Percentiles rank a stretch among this genome's conserved stretches.
Conservation (phyloP, 2,329 filamentous ascomycete genomes). For the Sporothrix inflata region DNA sequence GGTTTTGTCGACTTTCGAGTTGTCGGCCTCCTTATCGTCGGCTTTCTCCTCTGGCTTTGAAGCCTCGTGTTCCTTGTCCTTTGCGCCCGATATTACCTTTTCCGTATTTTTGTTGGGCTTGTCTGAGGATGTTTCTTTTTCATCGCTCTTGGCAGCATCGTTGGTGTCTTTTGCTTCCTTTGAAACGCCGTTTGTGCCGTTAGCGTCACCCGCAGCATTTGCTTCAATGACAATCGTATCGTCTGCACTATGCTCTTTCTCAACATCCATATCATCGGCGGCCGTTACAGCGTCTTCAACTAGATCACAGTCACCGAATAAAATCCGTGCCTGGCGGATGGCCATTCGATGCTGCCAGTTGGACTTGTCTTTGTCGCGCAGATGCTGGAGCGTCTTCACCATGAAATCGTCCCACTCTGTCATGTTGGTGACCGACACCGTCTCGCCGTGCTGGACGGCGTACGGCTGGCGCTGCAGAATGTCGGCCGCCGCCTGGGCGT, state of each 20-base stretch:
- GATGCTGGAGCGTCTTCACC: conserved; percentile 53
- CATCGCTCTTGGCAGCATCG: not conserved
- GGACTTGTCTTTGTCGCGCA: conserved; percentile 78
- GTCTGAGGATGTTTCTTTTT: not conserved
- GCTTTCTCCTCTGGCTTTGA: not conserved
- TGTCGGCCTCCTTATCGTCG: not conserved
- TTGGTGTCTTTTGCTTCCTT: not conserved
- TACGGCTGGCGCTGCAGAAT: conserved; percentile 62
- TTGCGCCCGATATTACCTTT: not conserved
- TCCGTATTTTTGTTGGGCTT: not conserved
- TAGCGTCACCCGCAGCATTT: not conserved
- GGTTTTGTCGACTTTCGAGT: not conserved
- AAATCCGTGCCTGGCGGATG: conserved; percentile 66
- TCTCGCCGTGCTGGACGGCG: conserved; percentile 53
- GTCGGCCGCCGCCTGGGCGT: conserved; percentile 53
- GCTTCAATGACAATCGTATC: not conserved
- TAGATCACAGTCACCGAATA: conserved; percentile 46
- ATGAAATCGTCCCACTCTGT: conserved; percentile 66
- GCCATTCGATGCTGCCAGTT: conserved; percentile 96
- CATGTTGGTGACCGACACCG: conserved; percentile 55
- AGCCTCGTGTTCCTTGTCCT: not conserved
- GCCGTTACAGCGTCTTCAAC: conserved; percentile 5
- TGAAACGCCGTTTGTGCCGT: not conserved
- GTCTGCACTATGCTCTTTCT: conserved; percentile 9
- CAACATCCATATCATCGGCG: not conserved